Evolutionary conservation across 2,329 filamentous ascomycete species (phyloP).

Genomic region (Sclerotinia trifoliorum): DNA sequence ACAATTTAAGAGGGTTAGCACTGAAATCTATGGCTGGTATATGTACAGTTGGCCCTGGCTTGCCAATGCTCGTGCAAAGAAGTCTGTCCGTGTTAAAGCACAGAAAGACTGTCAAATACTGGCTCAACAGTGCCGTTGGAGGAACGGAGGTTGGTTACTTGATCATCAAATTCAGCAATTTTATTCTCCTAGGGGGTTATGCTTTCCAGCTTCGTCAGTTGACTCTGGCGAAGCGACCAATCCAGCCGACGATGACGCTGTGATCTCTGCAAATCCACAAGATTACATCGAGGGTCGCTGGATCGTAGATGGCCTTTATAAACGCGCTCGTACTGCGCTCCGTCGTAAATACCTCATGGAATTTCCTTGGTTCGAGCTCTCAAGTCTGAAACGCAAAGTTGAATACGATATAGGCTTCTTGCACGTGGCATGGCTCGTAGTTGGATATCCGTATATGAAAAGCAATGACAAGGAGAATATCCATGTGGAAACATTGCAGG

Average conservation of each 20-base stretch:
- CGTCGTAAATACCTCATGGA: constrained; percentile 13
- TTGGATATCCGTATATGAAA: neutral
- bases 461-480: neutral
- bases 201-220: neutral
- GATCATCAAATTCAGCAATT: constrained; percentile 16
- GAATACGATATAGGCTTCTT: constrained; percentile 17
- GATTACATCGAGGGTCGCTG: neutral
- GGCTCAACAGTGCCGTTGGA: constrained; percentile 18
- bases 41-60: constrained; percentile 10
- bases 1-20: neutral
- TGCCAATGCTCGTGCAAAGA: neutral
- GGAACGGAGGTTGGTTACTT: constrained; percentile 14
- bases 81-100: neutral
- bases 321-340: neutral
- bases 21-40: constrained; percentile 5
- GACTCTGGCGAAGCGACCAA: no score
- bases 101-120: constrained; percentile 5
- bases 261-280: neutral
- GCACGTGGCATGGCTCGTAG: neutral
- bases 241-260: neutral
- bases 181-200: neutral
- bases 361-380: constrained; percentile 16
- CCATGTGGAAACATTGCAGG: neutral
- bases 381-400: constrained; percentile 11
- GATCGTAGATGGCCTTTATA: neutral